A percentile compares a stretch with the other conserved stretches of the same genome.
These are phyloP conservation scores for Waitea zeae DNA, from an alignment of 1,284 basidiomycete genomes.

Conservation along the genomic window DNA sequence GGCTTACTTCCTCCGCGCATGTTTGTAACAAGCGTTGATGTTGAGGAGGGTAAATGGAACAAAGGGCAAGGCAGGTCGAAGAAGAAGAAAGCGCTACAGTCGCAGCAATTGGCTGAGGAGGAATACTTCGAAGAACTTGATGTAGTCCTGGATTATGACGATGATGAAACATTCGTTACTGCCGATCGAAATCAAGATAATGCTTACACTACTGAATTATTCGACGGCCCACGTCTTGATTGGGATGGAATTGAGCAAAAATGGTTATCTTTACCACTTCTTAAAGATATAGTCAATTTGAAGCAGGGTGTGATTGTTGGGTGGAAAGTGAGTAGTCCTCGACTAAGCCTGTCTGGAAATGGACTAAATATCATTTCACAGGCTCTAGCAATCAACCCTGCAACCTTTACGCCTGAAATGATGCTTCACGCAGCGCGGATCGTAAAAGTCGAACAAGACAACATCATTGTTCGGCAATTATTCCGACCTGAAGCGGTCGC, in stretches of 20 bases:
- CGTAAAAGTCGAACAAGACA: conserved; percentile 10
- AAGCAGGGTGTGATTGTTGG: conserved; percentile 20
- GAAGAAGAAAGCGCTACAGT: conserved; percentile 13
- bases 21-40: conserved; percentile 52
- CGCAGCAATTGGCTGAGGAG: conserved; percentile 8
- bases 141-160: conserved; percentile 1
- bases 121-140: conserved; percentile 7
- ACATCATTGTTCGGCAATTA: too few relatives aligned
- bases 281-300: too few relatives aligned
- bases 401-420: conserved; percentile 33
- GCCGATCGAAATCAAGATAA: too few relatives aligned
- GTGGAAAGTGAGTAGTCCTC: conserved; percentile 28
- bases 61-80: conserved; percentile 5
- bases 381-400: conserved; percentile 33
- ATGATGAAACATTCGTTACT: too few relatives aligned
- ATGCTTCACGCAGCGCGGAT: conserved; percentile 25
- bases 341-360: background rate
- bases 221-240: too few relatives aligned
- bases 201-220: too few relatives aligned
- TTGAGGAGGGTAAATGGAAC: conserved; percentile 26
- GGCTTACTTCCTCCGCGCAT: conserved; percentile 36
- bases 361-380: too few relatives aligned
- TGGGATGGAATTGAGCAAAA: too few relatives aligned
- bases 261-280: too few relatives aligned
- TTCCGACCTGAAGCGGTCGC: too few relatives aligned